phyloP scores from a whole-genome alignment of 805 yeast species.

The Zygosaccharomyces kombuchaensis region DNA sequence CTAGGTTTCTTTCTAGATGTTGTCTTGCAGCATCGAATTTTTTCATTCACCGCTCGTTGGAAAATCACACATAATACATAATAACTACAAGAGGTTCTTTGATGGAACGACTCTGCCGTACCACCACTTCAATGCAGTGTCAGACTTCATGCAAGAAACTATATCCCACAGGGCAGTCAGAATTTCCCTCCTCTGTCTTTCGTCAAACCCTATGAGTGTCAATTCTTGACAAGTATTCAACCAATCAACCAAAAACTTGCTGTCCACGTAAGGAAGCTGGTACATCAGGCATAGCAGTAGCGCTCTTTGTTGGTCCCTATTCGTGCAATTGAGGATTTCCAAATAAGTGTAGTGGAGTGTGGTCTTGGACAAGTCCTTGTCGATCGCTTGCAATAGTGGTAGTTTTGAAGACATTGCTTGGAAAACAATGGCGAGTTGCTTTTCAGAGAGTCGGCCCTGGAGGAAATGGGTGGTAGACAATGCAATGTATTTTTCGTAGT shows the following conservation, averaged over 20 bases:
- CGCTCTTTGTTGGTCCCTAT: conserved; percentile 9
- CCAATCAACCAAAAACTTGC: conserved; percentile 21
- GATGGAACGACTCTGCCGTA: conserved; percentile 15
- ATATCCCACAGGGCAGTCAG: conserved; percentile 23
- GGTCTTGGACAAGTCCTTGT: conserved; percentile 20
- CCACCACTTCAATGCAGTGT: conserved; percentile 31
- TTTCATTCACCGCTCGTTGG: neutral
- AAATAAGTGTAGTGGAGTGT: conserved; percentile 23
- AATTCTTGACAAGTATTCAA: conserved; percentile 26
- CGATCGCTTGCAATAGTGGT: conserved; percentile 8
- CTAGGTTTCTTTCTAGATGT: neutral
- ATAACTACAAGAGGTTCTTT: neutral
- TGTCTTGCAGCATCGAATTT: neutral
- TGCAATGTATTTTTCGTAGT: conserved; percentile 15
- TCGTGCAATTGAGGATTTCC: conserved; percentile 13
- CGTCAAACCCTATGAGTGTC: conserved; percentile 7
- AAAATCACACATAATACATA: neutral
- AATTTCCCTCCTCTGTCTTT: conserved; percentile 8
- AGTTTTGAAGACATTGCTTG: conserved; percentile 16
- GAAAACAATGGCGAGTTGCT: conserved; percentile 22
- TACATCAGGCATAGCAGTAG: conserved; percentile 23
- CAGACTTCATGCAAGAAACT: conserved; percentile 17
- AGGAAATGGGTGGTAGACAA: conserved; percentile 18
- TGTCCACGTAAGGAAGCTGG: conserved; percentile 19
- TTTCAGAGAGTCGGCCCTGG: conserved; percentile 12